Percentiles rank a stretch among this genome's conserved stretches.
Evolutionary conservation across 2,329 filamentous ascomycete genomes (phyloP).

Genomic region (Bertia moriformis): DNA sequence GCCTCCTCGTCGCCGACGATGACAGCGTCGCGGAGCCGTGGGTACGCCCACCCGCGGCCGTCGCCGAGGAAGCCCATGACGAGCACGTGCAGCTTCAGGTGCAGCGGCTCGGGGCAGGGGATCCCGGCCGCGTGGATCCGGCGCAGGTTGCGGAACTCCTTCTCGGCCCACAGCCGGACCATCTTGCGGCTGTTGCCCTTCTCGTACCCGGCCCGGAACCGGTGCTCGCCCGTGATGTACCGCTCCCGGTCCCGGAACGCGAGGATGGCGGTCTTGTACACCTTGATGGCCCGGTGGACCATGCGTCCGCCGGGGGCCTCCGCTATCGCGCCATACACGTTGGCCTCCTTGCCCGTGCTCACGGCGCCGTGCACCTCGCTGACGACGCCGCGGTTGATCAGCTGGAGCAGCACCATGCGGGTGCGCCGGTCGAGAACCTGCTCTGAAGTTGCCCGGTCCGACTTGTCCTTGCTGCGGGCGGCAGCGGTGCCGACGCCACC

Average conservation of each 20-base stretch:
- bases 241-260: conserved; percentile 96
- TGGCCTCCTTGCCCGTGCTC: conserved; percentile 94
- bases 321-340: conserved; percentile 79
- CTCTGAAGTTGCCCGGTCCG: conserved; percentile 83
- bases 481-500: no score
- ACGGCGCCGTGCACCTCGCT: conserved; percentile 88
- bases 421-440: conserved; percentile 89
- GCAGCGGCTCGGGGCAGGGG: conserved; percentile 76
- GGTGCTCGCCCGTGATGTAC: conserved; percentile 86
- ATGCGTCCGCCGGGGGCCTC: conserved; percentile 35
- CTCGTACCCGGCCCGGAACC: conserved; percentile 80
- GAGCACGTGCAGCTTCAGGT: conserved; percentile 82
- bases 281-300: conserved; percentile 79
- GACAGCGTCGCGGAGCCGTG: conserved; percentile 73
- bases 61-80: conserved; percentile 91
- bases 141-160: conserved; percentile 88
- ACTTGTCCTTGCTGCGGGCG: no score
- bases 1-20: conserved; percentile 54
- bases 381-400: conserved; percentile 83
- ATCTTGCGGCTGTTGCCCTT: conserved; percentile 92
- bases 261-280: conserved; percentile 95
- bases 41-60: conserved; percentile 72
- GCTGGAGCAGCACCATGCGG: conserved; percentile 85
- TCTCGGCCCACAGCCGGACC: conserved; percentile 98
- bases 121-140: conserved; percentile 74